Conservation (phyloP, 805 yeast species). For the Monosporozyma siamensis region DNA sequence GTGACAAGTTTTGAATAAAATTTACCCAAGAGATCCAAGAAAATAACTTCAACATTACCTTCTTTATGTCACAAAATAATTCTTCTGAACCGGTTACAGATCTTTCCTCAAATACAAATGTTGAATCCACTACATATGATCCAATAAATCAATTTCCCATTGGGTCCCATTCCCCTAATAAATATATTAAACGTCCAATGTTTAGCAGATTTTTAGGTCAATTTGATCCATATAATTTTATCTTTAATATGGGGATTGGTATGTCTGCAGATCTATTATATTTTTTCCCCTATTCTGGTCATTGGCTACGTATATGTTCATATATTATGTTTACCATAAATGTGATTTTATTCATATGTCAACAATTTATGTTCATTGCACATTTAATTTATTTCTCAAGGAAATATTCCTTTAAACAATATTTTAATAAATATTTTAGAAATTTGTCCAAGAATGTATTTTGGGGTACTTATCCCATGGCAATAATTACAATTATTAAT, state of each 20-base stretch:
- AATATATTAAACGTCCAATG: background rate
- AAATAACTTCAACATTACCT: background rate
- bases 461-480: slow-evolving; percentile 83
- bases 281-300: slow-evolving; percentile 54
- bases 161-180: background rate
- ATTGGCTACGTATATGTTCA: slow-evolving; percentile 51
- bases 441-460: slow-evolving; percentile 47
- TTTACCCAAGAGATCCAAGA: too few species aligned
- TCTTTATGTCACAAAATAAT: background rate
- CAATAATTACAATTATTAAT: slow-evolving; percentile 54
- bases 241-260: slow-evolving; percentile 80
- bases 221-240: slow-evolving; percentile 53
- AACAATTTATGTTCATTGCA: slow-evolving; percentile 35
- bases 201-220: slow-evolving; percentile 4
- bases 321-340: slow-evolving; percentile 56
- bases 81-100: background rate
- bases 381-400: slow-evolving; percentile 31
- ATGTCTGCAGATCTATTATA: slow-evolving; percentile 54
- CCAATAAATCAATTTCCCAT: background rate
- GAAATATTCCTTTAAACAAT: slow-evolving; percentile 15
- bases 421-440: slow-evolving; percentile 23
- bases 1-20: too few species aligned
- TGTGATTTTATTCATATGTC: slow-evolving; percentile 36
- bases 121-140: background rate
- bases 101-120: background rate